Base-by-base conservation (phyloP, 2,329 filamentous ascomycete species). In the Nemania sp. region DNA sequence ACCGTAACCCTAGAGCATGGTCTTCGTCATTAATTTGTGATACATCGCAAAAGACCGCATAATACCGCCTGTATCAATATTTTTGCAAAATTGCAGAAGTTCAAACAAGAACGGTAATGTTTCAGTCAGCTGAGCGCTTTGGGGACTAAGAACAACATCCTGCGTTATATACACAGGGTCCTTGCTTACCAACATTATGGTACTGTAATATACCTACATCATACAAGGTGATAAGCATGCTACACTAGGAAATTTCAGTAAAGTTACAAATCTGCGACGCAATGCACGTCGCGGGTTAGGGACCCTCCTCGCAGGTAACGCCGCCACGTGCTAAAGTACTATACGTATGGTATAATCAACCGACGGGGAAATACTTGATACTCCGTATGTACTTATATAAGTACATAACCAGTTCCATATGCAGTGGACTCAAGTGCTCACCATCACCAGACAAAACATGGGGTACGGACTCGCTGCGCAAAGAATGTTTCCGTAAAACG, bases 291-390 rank as follows among this genome's bases (percentile, higher is more conserved):
- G 49, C 28, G 30, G 33, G 39, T 47, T 43, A 31, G 44, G 34
- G 52, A 59, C 56, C 56, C 56, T 59, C 54, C 47, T 54, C 37
- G 49, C 50, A 57, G 54, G 54, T 54, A 59, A 59, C 56, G 40
- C 53, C 49, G 50, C 56, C 56, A 59, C 56, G 56, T 59, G 54
- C 50, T n/a, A 12, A 59, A 49, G 55, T 55, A 52, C 47, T 51
- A 17, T 40, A 50, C 46, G 34, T 39, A 28, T 33, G 22, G 24
- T 44, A 33, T 45, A 49, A 17, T 31, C 47, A 40, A 17, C 37
- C 24, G 19, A 23, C n/a, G n/a, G n/a, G n/a, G n/a, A n/a, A n/a
- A n/a, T n/a, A n/a, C n/a, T n/a, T n/a, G n/a, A n/a, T n/a, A n/a
- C n/a, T n/a, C n/a, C n/a, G n/a, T n/a, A n/a, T n/a, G n/a, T n/a